Base-by-base conservation (phyloP, 768 basidiomycete genomes). In the Naematelia aurantialba region DNA sequence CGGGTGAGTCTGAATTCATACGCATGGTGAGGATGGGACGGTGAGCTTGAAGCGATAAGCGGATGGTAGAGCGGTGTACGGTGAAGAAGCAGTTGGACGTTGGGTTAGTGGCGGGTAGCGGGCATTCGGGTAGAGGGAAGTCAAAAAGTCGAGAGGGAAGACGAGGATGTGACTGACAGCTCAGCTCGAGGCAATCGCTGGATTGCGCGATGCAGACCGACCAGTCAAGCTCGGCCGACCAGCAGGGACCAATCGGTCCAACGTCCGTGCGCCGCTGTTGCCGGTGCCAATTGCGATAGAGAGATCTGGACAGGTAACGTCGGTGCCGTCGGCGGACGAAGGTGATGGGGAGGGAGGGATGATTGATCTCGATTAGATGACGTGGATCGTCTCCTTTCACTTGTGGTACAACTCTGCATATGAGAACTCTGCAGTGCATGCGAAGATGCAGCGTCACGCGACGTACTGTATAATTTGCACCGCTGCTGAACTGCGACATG, bases 191-290 rank as follows among this genome's bases (percentile, higher is more conserved):
- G 30, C 24, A 13, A 52, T 52, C 24, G 52, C 52, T 27, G 11
- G 19, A 30, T 52, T 52, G 34, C 29, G 30, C n/a, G 52, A 52
- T 19, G 26, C 22, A 5, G 52, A 52, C 34, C 13, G 52, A 34
- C 52, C 52, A 13, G 52, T 52, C 29, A 52, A 52, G 24, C 34
- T 52, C 19, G 52, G 52, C 3, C 34, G 34, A 39, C 34, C 34
- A 39, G 34, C 17, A 17, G 34, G 34, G 8, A 39, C 34, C 34
- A 39, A 39, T 39, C 34, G 34, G 8, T 39, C 34, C 8, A 39
- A 39, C 17, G 34, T 39, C 17, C 34, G 34, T 39, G 34, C 34
- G 8, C 34, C 34, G 8, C 34, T 17, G 34, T 8, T 17, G 8
- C 17, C 34, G 34, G 34, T 17, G 17, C 34, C 34, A 8, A 17